These are phyloP conservation scores for Agroathelia rolfsii DNA, from an alignment of 1,284 basidiomycete genomes.

Conservation along the genomic window DNA sequence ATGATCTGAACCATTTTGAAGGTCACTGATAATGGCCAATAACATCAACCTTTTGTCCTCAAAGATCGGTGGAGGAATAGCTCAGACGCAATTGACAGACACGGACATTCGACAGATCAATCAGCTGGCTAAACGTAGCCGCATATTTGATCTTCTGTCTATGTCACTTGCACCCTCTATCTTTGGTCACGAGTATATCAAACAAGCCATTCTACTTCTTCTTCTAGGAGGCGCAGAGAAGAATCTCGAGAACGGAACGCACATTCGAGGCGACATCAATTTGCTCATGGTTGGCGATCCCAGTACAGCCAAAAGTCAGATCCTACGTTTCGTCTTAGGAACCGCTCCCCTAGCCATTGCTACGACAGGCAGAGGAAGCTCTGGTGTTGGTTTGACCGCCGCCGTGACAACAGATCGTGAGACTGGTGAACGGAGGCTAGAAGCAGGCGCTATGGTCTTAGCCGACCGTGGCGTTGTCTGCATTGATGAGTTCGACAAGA, in stretches of 20 bases:
- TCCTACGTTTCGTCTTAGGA: conserved; percentile 92
- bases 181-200: conserved; percentile 94
- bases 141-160: conserved; percentile 85
- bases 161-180: conserved; percentile 97
- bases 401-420: conserved; percentile 98
- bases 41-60: conserved; percentile 95
- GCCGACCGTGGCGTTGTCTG: conserved; percentile 99
- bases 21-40: conserved; percentile 91
- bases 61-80: conserved; percentile 93
- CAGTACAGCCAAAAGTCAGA: conserved; percentile 94
- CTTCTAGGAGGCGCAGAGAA: conserved; percentile 96
- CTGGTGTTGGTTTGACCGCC: conserved; percentile 98
- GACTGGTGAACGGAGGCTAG: conserved; percentile 90
- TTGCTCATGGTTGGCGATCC: conserved; percentile 99
- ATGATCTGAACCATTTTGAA: conserved; percentile 22
- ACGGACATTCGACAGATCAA: conserved; percentile 96
- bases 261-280: conserved; percentile 99
- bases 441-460: conserved; percentile 99
- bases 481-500: conserved; percentile 99
- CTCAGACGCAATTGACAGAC: conserved; percentile 87
- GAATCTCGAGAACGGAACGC: conserved; percentile 95
- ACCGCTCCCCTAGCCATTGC: conserved; percentile 97
- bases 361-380: conserved; percentile 94
- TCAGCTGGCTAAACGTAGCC: conserved; percentile 78
- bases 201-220: conserved; percentile 86